Base-by-base conservation (phyloP, 148 eudicot species). In the Camellia granthamiana region DNA sequence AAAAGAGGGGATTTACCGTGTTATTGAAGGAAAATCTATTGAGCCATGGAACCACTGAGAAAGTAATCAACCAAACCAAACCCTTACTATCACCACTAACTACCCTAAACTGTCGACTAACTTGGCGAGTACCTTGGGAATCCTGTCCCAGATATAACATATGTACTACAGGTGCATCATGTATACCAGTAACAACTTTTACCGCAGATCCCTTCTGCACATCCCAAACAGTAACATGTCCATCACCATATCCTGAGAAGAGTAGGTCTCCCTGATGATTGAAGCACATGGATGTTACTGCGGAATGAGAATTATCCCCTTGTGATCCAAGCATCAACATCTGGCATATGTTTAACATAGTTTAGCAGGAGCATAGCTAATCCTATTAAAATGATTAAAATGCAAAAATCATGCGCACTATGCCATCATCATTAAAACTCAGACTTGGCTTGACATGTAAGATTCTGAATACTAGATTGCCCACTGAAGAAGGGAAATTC, bases 81-180 rank as follows among this genome's bases (percentile, higher is more conserved):
- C 98, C 98, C 82, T 91, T 93, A 82, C 91, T 85, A 83, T 95
- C 98, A 78, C 98, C 98, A 13, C 94, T 95, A 78, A 95, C 86
- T 75, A 93, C 93, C 75, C 84, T 91, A 77, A 87, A 92, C 73
- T 88, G 90, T 12, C 93, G 88, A 67, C 85, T 88, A 69, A 83
- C 91, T 84, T 87, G 90, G 11, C 92, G 88, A 62, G 88, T 87
- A 73, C 81, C 92, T 83, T 87, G 94, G 81, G 90, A 83, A 89
- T 91, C 95, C 85, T 91, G 96, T 44, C 96, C 96, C 58, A 95
- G 84, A 85, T 91, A 92, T 69, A 95, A 81, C 79, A 92, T 74
- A 78, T 95, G 97, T 46, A 95, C 93, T 44, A 95, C 93, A 49
- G 98, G 92, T 47, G 96, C 93, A 74, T 84, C 77, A 84, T 95